Evolutionary conservation across 768 basidiomycete species (phyloP).

Genomic region (Xanthoconium stramineum): DNA sequence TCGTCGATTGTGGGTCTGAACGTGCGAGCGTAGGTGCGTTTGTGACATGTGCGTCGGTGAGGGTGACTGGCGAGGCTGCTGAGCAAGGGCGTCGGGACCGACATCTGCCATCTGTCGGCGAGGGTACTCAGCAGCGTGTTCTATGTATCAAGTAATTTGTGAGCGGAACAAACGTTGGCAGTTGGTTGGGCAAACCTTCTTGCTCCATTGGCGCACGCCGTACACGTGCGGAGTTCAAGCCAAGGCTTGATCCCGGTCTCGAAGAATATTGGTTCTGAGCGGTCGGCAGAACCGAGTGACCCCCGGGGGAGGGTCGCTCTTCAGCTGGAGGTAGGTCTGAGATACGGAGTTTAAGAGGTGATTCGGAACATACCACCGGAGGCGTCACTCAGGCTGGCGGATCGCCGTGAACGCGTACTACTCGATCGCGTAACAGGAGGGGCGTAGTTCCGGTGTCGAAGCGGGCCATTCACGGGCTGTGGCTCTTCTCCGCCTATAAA

Average conservation of each 20-base stretch:
- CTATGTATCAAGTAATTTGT: conserved; percentile 14
- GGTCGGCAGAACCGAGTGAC: conserved; percentile 11
- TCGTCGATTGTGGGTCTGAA: conserved; percentile 55
- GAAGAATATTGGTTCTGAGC: conserved; percentile 26
- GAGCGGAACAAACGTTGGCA: conserved; percentile 11
- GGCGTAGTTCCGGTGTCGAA: conserved; percentile 28
- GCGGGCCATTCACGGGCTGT: conserved; percentile 22
- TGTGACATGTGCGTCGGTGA: conserved; percentile 44
- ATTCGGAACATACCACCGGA: conserved; percentile 25
- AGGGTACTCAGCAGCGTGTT: conserved; percentile 25
- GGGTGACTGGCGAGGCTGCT: conserved; percentile 48
- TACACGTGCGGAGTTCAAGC: conserved; percentile 36
- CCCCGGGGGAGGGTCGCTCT: conserved; percentile 26
- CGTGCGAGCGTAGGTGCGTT: conserved; percentile 28
- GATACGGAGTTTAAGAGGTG: conserved; percentile 27
- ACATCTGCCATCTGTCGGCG: conserved; percentile 16
- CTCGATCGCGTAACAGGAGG: conserved; percentile 36
- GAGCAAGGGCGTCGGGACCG: conserved; percentile 14
- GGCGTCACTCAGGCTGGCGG: conserved; percentile 76
- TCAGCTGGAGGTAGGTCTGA: conserved; percentile 23
- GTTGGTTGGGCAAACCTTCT: conserved; percentile 33
- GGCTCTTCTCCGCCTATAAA: conserved; percentile 31
- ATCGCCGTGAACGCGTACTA: conserved; percentile 60
- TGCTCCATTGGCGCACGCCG: conserved; percentile 44
- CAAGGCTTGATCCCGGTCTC: conserved; percentile 45